Conservation (phyloP, 1,284 basidiomycete species). For the Ustilago bromivora region DNA sequence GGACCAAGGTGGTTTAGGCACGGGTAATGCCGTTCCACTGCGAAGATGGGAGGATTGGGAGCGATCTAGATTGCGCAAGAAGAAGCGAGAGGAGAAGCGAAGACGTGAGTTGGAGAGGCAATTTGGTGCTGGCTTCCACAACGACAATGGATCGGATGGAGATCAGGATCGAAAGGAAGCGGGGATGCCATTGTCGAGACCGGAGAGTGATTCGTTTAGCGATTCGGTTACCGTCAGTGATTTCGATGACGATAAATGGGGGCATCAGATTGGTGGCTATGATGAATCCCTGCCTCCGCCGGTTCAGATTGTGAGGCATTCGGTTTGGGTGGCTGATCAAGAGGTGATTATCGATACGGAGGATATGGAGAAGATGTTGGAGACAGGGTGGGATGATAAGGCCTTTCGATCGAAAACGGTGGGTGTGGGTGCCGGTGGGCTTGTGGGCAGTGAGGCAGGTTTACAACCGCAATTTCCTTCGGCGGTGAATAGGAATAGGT, state of each 20-base stretch:
- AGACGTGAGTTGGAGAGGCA: constrained; percentile 63
- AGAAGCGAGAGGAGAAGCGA: constrained; percentile 88
- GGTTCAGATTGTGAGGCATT: constrained; percentile 59
- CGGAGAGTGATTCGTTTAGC: constrained; percentile 49
- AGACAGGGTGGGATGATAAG: constrained; percentile 60
- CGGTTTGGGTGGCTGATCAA: constrained; percentile 57
- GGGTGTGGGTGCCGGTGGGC: background rate
- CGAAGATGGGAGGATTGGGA: constrained; percentile 99
- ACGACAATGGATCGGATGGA: constrained; percentile 72
- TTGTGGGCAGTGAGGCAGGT: constrained; percentile 2
- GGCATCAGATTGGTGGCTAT: constrained; percentile 71
- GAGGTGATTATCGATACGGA: constrained; percentile 57
- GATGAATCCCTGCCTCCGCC: constrained; percentile 62
- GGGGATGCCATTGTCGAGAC: constrained; percentile 34
- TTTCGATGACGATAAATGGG: constrained; percentile 91
- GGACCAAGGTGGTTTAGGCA: constrained; percentile 74
- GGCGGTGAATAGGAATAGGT: constrained; percentile 33
- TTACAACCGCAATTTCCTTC: constrained; percentile 41
- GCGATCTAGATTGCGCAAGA: constrained; percentile 90
- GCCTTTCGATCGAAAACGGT: constrained; percentile 30
- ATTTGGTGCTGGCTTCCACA: constrained; percentile 77
- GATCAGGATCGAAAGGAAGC: constrained; percentile 48
- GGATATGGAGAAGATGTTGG: constrained; percentile 64
- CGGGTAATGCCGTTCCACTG: constrained; percentile 81
- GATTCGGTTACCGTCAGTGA: constrained; percentile 44